Evolutionary conservation across 371 early-diverging fungal genomes (phyloP), one percentile per base, ranked within the genome.

Genomic region (Mortierella sp.): DNA sequence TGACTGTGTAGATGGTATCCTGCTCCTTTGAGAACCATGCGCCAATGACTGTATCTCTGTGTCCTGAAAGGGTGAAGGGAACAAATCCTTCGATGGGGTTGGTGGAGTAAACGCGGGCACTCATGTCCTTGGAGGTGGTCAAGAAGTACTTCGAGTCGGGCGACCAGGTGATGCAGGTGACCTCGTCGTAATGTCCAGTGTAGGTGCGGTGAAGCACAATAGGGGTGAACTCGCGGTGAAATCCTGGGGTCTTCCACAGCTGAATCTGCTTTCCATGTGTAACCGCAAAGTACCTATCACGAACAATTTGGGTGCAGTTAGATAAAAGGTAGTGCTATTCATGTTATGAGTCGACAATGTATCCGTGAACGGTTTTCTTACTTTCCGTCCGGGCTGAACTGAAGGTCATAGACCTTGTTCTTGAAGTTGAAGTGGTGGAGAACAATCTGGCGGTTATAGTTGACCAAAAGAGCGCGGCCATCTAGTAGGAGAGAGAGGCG

Each of bases 211-310:
- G 94, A 71, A 97, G 89, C 42, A 96, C 95, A 84, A 99, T 95
- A 26, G 99, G 98, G 10, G 97, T 91, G 80, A 97, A 98, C 90
- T 99, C 99, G 74, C 95, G 92, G 57, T 94, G 92, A 85, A 94
- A 95, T 57, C 97, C 96, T 26, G 99, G 99, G 42, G 98, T 94
- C 89, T 93, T 92, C 99, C 99, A 99, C n/a, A 99, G 88, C 83
- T 98, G 95, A 48, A 98, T 90, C 44, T 92, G 90, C 79, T 95
- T 96, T 81, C 96, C 98, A 65, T 94, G 90, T 2, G 98, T 95
- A 6, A 97, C 95, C 0, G 97, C 99, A 88, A 99, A 92, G 80
- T 88, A 95, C 76, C 92, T 92, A 72, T 89, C 88, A 76, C 89
- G 77, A 54, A 50, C 57, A n/a, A 34, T 24, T n/a, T n/a, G 50